Evolutionary conservation across 176 grass and related monocot genomes (phyloP).

Genomic region (Dendrocalamus sinicus): DNA sequence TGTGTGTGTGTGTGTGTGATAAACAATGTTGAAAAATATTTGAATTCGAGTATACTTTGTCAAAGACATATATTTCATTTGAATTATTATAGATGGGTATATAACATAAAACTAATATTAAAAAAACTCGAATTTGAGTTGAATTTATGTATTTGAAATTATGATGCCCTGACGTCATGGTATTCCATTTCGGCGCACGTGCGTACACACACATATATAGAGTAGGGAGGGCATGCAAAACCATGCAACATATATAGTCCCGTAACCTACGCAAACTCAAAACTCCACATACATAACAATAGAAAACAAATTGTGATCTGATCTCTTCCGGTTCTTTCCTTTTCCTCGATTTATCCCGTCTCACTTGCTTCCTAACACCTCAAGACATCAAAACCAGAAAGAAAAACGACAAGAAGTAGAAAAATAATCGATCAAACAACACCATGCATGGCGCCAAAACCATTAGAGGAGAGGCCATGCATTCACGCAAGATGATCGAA

Average conservation of each 20-base stretch:
- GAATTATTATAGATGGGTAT: no score
- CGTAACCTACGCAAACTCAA: background rate
- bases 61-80: no score
- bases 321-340: background rate
- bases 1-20: no score
- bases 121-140: no score
- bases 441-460: constrained; percentile 17
- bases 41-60: no score
- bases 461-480: background rate
- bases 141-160: no score
- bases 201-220: no score
- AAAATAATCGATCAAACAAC: background rate
- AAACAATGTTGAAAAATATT: no score
- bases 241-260: background rate
- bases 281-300: background rate
- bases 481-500: background rate
- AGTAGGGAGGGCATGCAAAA: background rate
- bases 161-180: no score
- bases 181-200: no score
- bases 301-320: background rate
- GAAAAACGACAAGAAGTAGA: background rate
- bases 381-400: background rate
- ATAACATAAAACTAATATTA: no score
- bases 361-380: background rate
- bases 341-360: background rate